A percentile compares a stretch with the other conserved stretches of the same genome.
Conservation (phyloP, 108 stramenopile genomes). For the Cylindrotheca fusiformis region DNA sequence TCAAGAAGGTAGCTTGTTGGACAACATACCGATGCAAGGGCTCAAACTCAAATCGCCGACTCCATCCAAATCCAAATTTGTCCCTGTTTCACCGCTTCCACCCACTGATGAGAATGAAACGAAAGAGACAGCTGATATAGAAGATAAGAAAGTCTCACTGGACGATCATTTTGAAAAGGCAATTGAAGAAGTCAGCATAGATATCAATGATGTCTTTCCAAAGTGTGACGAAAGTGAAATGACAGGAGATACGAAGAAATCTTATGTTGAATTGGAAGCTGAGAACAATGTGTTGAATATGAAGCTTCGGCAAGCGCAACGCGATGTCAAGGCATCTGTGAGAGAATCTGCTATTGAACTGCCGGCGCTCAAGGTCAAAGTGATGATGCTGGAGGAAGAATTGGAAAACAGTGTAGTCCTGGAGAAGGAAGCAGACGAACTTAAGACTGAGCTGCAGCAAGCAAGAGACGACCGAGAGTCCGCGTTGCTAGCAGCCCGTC, state of each 20-base stretch:
- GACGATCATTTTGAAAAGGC: no score
- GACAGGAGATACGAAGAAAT: slow-evolving; percentile 3
- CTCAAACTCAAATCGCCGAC: neutral
- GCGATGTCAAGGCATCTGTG: slow-evolving; percentile 23
- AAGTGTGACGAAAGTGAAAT: neutral
- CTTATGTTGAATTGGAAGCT: slow-evolving; percentile 28
- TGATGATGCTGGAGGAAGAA: slow-evolving; percentile 25
- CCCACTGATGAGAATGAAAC: neutral
- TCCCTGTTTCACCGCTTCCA: neutral
- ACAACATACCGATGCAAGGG: neutral
- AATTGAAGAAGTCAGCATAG: slow-evolving; percentile 14
- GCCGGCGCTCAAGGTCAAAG: slow-evolving; percentile 33
- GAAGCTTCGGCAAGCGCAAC: slow-evolving; percentile 17
- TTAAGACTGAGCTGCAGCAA: slow-evolving; percentile 30
- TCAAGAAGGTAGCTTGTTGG: neutral
- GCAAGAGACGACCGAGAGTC: slow-evolving; percentile 32
- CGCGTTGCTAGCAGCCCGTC: slow-evolving; percentile 25
- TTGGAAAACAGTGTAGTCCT: slow-evolving; percentile 13
- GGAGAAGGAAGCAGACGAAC: slow-evolving; percentile 23
- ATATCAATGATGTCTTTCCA: slow-evolving; percentile 1
- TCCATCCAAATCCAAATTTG: neutral
- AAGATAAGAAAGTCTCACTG: neutral
- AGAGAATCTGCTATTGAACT: slow-evolving; percentile 32
- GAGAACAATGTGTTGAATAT: slow-evolving; percentile 14
- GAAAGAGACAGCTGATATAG: neutral